Base-by-base conservation (phyloP, 345 rosid genomes). In the Populus tremula region DNA sequence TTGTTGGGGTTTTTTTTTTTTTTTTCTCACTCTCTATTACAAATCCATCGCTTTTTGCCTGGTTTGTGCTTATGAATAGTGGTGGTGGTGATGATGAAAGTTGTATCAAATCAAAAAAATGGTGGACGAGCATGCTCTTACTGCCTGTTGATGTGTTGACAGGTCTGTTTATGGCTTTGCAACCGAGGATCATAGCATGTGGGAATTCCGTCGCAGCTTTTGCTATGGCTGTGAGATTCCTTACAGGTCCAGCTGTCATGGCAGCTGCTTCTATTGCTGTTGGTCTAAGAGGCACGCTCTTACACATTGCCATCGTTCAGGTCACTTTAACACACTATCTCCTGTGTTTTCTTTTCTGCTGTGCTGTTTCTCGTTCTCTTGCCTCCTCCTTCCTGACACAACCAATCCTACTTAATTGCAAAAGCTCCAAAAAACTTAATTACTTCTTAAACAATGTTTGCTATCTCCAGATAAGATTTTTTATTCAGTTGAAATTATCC, bases 141-240 rank as follows among this genome's bases (percentile, higher is more conserved):
- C n/a, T 54, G 63, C 69, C 31, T 43, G 21, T 81, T 64, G 84
- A 73, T 84, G 79, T 62, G 50, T 25, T 70, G 80, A 70, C 79
- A 96, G 99, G 99, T 67, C 84, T 96, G 91, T 96, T 96, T 89
- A 96, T 96, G 99, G 99, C 99, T 67, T 90, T 96, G 88, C 98
- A 96, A 79, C 99, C 97, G 73, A 94, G 89, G 93, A 94, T 96
- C 70, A 96, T 96, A 90, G 98, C 99, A 68, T 96, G 99, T 86
- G 99, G 99, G 62, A 96, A 96, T 85, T 87, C 92, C 75, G 78
- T 87, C 36, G 99, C 99, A 83, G 81, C 93, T 82, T 91, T 92
- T 85, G 88, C 99, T 0, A 93, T 95, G 94, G 93, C 84, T 18
- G 94, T 96, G 85, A 92, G 99, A 90, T 96, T 96, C 94, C 81